Evolutionary conservation across 1,139 yeast species (phyloP).

Genomic region (Blastobotrys capitulatus): DNA sequence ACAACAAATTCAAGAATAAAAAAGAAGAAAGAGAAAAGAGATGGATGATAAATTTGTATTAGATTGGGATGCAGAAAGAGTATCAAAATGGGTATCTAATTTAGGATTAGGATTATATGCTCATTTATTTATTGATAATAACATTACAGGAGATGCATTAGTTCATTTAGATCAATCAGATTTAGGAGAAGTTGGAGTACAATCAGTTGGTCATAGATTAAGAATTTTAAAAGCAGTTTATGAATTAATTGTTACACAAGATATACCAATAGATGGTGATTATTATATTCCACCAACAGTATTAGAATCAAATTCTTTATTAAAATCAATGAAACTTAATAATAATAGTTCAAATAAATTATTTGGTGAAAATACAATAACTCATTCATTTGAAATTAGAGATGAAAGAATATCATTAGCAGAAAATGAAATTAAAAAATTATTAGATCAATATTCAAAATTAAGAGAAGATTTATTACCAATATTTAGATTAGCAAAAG

Average conservation of each 20-base stretch:
- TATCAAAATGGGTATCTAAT: slow-evolving; percentile 26
- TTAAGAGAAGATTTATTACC: slow-evolving; percentile 40
- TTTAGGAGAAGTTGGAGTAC: slow-evolving; percentile 38
- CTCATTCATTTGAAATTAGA: slow-evolving; percentile 28
- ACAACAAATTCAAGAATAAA: no score
- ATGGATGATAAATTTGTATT: slow-evolving; percentile 5
- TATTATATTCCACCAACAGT: slow-evolving; percentile 31
- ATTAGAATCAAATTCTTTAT: slow-evolving; percentile 7
- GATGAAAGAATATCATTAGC: slow-evolving; percentile 34
- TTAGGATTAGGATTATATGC: slow-evolving; percentile 29
- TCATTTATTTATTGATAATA: slow-evolving; percentile 30
- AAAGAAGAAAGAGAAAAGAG: background rate
- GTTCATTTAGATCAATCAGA: slow-evolving; percentile 35
- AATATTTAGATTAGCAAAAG: slow-evolving; percentile 36
- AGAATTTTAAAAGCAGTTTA: slow-evolving; percentile 35
- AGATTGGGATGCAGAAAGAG: slow-evolving; percentile 29
- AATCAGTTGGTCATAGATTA: slow-evolving; percentile 38
- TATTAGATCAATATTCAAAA: slow-evolving; percentile 30
- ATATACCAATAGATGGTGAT: slow-evolving; percentile 28
- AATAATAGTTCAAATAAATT: background rate
- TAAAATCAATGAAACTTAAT: background rate
- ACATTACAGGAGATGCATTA: slow-evolving; percentile 39
- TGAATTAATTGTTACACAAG: slow-evolving; percentile 28
- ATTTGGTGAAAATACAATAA: slow-evolving; percentile 4
- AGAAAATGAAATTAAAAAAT: slow-evolving; percentile 33